Conservation (phyloP, 2,329 filamentous ascomycete species). For the Arachnomyces sp. region DNA sequence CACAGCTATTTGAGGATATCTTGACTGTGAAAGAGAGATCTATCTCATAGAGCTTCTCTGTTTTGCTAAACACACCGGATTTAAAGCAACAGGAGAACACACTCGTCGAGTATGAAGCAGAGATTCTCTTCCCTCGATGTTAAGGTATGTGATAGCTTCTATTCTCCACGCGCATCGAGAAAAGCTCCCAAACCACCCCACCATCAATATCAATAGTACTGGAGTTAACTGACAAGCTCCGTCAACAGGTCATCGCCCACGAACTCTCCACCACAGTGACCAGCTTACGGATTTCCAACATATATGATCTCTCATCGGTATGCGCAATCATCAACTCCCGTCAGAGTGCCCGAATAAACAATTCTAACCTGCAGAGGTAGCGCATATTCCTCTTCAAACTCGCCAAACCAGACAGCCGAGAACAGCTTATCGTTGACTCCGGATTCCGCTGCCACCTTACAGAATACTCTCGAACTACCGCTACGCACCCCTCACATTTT, state of each 20-base stretch:
- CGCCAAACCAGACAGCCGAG: constrained; percentile 77
- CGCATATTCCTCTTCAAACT: constrained; percentile 96
- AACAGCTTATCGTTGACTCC: constrained; percentile 86
- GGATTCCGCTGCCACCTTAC: constrained; percentile 95
- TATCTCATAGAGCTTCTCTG: too few species aligned
- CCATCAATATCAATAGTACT: constrained; percentile 1
- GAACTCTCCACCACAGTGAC: constrained; percentile 75
- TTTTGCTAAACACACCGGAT: too few species aligned
- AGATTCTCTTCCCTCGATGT: constrained; percentile 53
- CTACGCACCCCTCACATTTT: constrained; percentile 75
- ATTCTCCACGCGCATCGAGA: constrained; percentile 1
- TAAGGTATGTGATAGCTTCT: constrained; percentile 34
- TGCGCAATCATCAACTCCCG: constrained; percentile 14
- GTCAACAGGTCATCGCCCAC: constrained; percentile 73
- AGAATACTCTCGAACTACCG: constrained; percentile 78
- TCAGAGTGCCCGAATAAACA: neutral
- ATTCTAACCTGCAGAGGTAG: constrained; percentile 20
- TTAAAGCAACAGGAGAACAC: too few species aligned
- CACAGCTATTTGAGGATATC: too few species aligned
- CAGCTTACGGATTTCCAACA: constrained; percentile 76
- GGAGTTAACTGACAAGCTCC: neutral
- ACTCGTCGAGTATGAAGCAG: constrained; percentile 47
- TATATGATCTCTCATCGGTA: constrained; percentile 87
- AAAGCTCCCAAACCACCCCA: neutral
- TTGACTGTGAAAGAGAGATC: too few species aligned